Evolutionary conservation across 257 asterid genomes (phyloP).

Genomic region (Fraxinus pennsylvanica): DNA sequence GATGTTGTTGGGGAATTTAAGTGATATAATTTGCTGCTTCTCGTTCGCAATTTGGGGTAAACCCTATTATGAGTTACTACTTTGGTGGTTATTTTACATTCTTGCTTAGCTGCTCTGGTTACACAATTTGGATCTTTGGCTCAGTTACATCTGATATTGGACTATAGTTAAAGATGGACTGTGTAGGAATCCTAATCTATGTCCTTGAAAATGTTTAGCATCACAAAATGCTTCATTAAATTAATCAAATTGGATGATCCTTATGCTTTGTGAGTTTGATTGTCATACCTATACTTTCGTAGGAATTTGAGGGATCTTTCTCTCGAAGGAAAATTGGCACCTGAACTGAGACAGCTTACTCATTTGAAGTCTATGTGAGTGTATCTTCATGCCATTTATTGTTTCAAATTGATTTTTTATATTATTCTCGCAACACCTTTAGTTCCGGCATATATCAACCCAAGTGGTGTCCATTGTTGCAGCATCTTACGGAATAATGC

Average conservation of each 20-base stretch:
- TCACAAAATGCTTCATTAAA: too few species aligned
- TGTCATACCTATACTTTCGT: background rate
- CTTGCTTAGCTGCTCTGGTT: background rate
- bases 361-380: slow-evolving; percentile 73
- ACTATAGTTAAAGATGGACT: background rate
- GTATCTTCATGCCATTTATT: slow-evolving; percentile 17
- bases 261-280: background rate
- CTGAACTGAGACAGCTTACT: slow-evolving; percentile 73
- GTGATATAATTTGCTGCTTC: too few species aligned
- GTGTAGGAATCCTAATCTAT: background rate
- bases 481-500: slow-evolving; percentile 43
- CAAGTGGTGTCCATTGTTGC: slow-evolving; percentile 5
- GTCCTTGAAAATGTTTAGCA: background rate
- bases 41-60: too few species aligned
- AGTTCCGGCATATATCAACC: background rate
- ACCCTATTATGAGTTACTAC: too few species aligned
- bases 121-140: background rate
- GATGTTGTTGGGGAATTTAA: too few species aligned
- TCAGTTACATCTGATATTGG: background rate
- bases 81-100: too few species aligned
- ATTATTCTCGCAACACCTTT: background rate
- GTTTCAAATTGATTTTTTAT: background rate
- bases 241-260: background rate
- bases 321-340: slow-evolving; percentile 63
- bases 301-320: slow-evolving; percentile 38